phyloP scores from a whole-genome alignment of 192 early-diverging fungal genomes.

The Ambispora gerdemannii region DNA sequence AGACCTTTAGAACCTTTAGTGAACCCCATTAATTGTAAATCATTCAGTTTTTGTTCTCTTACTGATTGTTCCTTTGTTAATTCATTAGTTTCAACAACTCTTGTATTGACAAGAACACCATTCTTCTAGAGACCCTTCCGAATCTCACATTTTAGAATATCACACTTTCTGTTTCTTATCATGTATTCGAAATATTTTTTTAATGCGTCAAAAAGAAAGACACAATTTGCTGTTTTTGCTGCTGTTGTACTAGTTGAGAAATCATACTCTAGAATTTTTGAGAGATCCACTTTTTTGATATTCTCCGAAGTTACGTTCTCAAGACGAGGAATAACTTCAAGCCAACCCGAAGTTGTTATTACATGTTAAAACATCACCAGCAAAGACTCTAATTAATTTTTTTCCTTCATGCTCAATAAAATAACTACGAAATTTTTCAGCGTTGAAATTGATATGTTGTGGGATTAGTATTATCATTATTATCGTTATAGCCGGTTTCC shows the following conservation, averaged over 20 bases:
- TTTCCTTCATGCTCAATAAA: background rate
- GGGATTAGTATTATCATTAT: too few relatives aligned
- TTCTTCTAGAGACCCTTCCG: too few relatives aligned
- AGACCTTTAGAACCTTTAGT: too few relatives aligned
- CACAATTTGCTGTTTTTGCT: slow-evolving; percentile 2
- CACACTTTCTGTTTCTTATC: slow-evolving; percentile 10
- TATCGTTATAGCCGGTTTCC: too few relatives aligned
- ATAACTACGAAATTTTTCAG: slow-evolving; percentile 5
- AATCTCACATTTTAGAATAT: slow-evolving; percentile 22
- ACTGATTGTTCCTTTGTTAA: too few relatives aligned
- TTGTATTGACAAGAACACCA: too few relatives aligned
- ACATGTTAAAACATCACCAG: background rate
- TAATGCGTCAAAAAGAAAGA: slow-evolving; percentile 11
- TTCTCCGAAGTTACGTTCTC: background rate
- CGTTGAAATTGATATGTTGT: slow-evolving; percentile 23
- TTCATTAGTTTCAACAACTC: too few relatives aligned
- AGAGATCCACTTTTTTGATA: slow-evolving; percentile 1
- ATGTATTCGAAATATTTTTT: background rate
- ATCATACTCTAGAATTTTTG: slow-evolving; percentile 16
- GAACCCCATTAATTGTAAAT: too few relatives aligned
- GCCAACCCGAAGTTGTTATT: slow-evolving; percentile 6
- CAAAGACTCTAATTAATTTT: slow-evolving; percentile 12
- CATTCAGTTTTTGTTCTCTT: too few relatives aligned
- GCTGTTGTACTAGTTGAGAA: slow-evolving; percentile 5
- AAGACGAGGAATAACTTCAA: background rate